phyloP scores from a whole-genome alignment of 1,284 basidiomycete species.

The Ceratobasidium sp. region DNA sequence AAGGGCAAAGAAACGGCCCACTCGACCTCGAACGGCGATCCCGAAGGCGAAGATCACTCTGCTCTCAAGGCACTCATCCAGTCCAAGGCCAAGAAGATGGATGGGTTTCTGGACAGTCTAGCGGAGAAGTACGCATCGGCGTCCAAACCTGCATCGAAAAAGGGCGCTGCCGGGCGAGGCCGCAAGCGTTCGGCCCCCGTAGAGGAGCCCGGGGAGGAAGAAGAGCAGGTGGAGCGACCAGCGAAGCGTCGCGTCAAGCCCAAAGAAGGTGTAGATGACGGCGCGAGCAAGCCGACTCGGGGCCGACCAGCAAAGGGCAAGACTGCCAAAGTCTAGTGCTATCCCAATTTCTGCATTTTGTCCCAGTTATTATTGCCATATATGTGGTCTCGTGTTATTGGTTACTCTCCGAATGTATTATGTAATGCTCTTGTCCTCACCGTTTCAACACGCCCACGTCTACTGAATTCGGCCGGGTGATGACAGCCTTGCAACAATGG shows the following conservation, averaged over 20 bases:
- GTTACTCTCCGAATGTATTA: slow-evolving; percentile 15
- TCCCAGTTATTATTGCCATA: not conserved
- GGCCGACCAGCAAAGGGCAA: slow-evolving; percentile 29
- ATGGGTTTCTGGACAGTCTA: slow-evolving; percentile 76
- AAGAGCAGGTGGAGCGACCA: slow-evolving; percentile 54
- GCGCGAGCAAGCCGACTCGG: slow-evolving; percentile 13
- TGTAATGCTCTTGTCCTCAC: slow-evolving; percentile 15
- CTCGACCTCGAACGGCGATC: slow-evolving; percentile 55
- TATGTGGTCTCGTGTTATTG: not conserved
- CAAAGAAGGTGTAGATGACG: slow-evolving; percentile 18
- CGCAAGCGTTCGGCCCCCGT: slow-evolving; percentile 63
- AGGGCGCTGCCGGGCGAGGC: slow-evolving; percentile 57
- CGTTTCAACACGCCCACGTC: not conserved
- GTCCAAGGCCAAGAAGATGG: slow-evolving; percentile 73
- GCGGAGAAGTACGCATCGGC: slow-evolving; percentile 80
- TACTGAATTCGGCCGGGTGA: not conserved
- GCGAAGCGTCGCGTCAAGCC: slow-evolving; percentile 33
- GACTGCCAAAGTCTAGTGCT: slow-evolving; percentile 10
- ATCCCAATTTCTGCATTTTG: slow-evolving; percentile 1
- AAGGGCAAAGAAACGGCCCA: slow-evolving; percentile 65
- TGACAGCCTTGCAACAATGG: slow-evolving; percentile 40
- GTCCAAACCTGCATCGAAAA: slow-evolving; percentile 54
- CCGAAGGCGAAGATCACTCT: slow-evolving; percentile 64
- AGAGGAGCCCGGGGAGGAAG: slow-evolving; percentile 53
- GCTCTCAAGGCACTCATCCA: slow-evolving; percentile 85